Evolutionary conservation across 495 filamentous ascomycete species (phyloP).

Genomic region (Talaromyces borbonicus): DNA sequence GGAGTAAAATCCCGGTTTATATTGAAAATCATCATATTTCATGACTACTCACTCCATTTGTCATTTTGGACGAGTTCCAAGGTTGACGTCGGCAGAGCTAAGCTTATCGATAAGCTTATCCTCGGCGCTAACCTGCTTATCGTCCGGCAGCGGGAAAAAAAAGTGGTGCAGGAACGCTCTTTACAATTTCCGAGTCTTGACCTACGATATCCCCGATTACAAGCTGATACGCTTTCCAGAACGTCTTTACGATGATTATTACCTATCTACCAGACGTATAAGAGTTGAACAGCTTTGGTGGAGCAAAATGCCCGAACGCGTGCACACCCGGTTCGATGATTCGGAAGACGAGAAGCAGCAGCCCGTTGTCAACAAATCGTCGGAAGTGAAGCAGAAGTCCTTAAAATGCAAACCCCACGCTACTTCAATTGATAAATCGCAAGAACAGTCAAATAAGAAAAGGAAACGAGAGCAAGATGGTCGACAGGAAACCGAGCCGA

Average conservation of each 20-base stretch:
- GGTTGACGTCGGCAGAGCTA: background rate
- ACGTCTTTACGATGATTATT: too few species aligned
- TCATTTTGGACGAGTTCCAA: background rate
- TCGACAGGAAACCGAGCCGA: background rate
- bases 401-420: background rate
- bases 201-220: too few species aligned
- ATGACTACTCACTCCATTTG: background rate
- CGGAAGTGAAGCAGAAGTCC: background rate
- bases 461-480: constrained; percentile 28
- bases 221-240: too few species aligned
- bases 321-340: constrained; percentile 31
- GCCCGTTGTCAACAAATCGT: constrained; percentile 1
- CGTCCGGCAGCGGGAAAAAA: too few species aligned
- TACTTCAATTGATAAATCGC: background rate
- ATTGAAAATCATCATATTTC: too few species aligned
- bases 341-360: constrained; percentile 18
- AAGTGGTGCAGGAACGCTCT: too few species aligned
- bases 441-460: constrained; percentile 22
- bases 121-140: too few species aligned
- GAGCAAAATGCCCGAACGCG: constrained; percentile 42
- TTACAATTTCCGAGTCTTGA: too few species aligned
- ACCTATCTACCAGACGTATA: too few species aligned
- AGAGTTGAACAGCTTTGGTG: too few species aligned
- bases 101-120: constrained; percentile 19
- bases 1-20: too few species aligned